Base-by-base conservation (phyloP, 1,139 yeast species). In the Cylindricascospora bacillispora region DNA sequence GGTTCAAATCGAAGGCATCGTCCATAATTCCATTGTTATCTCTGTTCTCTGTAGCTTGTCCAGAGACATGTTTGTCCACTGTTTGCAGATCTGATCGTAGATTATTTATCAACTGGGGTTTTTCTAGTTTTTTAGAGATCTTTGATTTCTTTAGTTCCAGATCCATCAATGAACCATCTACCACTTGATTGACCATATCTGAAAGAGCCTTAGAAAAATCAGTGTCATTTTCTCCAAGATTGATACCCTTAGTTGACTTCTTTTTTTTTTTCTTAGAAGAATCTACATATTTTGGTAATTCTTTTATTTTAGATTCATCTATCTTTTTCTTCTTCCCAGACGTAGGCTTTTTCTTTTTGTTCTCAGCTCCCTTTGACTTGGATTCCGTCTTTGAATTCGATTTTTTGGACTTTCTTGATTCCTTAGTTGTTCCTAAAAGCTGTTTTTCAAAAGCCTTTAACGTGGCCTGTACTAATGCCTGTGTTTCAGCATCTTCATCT, bases 1-100 rank as follows among this genome's bases (percentile, higher is more conserved):
- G 79, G 44, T 71, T 73, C 73, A 73, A 56, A 38, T 70, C 77
- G 31, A 60, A 59, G 4, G 60, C 62, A 20, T 57, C 63, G 19
- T 59, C 63, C n/a, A n/a, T n/a, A n/a, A n/a, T n/a, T n/a, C n/a
- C n/a, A 13, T 49, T 53, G 11, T 34, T 34, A 6, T 25, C 29
- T 17, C n/a, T 16, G 11, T 12, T 10, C 26, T 13, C 20, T 17
- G 22, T 15, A 24, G 9, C 7, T 7, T 18, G 9, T 10, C 10
- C 21, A 7, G 21, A 18, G 7, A 7, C 9, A 18, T 21, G 27
- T 13, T 17, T 17, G 23, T 19, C 10, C 19, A 9, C n/a, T 11
- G 14, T 15, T 10, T 20, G 27, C 13, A 28, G 29, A 16, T 19
- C 24, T 7, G 19, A 26, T 6, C 23, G 13, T 11, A 20, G 20